Evolutionary conservation across 169 alveolate genomes (phyloP), one percentile per base, ranked within the genome.

Genomic region (Cryptosporidium ryanae): DNA sequence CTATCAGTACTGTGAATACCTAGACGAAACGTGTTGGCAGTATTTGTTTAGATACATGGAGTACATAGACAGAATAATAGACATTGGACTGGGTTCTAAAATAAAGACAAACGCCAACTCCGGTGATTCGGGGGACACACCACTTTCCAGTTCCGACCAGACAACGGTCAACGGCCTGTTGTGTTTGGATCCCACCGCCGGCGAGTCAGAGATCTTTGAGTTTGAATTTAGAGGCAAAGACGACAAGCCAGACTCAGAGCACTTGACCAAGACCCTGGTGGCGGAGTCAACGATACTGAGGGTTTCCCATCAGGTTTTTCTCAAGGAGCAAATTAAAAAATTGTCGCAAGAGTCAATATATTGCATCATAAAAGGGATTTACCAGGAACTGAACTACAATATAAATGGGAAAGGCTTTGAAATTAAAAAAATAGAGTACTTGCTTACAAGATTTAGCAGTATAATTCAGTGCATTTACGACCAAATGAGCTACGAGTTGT

Each of bases 11-110:
- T 43, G 87, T 25, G 87, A 76, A 25, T 59, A 38, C 13, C 38
- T 76, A 18, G 87, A 76, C 38, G 71, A 59, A 17, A 32, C 25
- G 12, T 55, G 61, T 18, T 76, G 87, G 87, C 68, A 61, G 23
- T 38, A 27, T 52, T 32, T 76, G 17, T 76, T 76, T 61, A 76
- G 71, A 59, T 55, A 76, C 18, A 76, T 76, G 87, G 76, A 76
- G 21, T 55, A 76, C 12, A 76, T 76, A n/a, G 87, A 76, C 29
- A 57, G 59, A 31, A 76, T 76, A 25, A 25, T 76, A 49, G 87
- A 76, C 25, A 59, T 76, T n/a, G 87, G 87, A 21, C 48, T 76
- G 5, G 87, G 87, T 12, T 70, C 87, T 17, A 76, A 57, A 71
- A 32, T 48, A 17, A 76, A 55, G 38, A n/a, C 66, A 17, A 38